Base-by-base conservation (phyloP, 495 filamentous ascomycete species). In the Trichocladium uniseriatum region DNA sequence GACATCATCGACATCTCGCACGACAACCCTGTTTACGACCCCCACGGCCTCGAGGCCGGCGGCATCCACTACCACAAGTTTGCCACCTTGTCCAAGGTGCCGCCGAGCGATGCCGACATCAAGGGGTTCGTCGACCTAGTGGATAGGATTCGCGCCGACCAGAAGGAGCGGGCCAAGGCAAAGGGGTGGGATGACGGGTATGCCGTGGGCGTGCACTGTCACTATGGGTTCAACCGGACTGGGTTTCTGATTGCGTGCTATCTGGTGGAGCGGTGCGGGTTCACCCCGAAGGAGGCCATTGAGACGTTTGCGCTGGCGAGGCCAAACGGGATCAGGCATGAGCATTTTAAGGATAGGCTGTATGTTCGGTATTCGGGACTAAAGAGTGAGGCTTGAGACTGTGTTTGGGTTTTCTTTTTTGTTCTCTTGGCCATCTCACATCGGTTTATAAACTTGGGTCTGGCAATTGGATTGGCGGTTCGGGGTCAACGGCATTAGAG, bases 211-310 rank as follows among this genome's bases (percentile, higher is more conserved):
- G 88, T 95, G 1, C 91, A 97, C 61, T 96, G 91, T 58, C 91
- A 97, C 58, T 96, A 97, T 54, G 91, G 90, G 0, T 95, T 88
- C 69, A 94, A 95, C 59, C 79, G 89, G 29, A 94, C 89, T 0
- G 89, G 91, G 1, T 95, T 90, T 61, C 82, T 95, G 59, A 81
- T 97, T 29, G 82, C 84, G n/a, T 87, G 82, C 57, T 97, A 97
- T 56, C 68, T 96, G 6, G 85, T 97, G 43, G 91, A 97, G 68
- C 74, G 80, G 46, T 74, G 82, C 56, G 79, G 79, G 1, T 94
- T 76, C 61, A 70, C 67, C 41, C 77, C 94, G 13, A 78, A 86
- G 57, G 79, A 83, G 48, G 91, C 90, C 4, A 83, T 96, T 47
- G 79, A 87, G 38, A 80, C 82, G 52, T 97, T 97, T 65, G 80